Percentiles rank a stretch among this genome's conserved stretches.
These are phyloP conservation scores for Cyclocybe cylindracea DNA, from an alignment of 768 basidiomycete species.

Conservation along the genomic window DNA sequence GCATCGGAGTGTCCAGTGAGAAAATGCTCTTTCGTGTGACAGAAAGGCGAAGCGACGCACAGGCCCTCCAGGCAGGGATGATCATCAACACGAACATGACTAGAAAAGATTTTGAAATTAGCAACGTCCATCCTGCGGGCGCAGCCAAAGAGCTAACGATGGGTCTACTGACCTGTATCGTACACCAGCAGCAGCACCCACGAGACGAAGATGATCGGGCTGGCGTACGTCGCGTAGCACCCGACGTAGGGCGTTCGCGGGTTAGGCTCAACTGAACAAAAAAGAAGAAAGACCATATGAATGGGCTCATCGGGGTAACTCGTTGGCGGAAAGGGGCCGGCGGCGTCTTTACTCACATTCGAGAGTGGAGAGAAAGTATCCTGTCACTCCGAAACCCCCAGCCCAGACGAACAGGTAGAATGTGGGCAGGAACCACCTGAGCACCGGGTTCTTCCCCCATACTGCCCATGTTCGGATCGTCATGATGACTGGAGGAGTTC, in stretches of 20 bases:
- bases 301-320: neutral
- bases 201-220: constrained; percentile 18
- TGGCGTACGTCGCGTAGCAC: constrained; percentile 16
- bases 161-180: constrained; percentile 8
- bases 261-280: constrained; percentile 15
- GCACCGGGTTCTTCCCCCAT: constrained; percentile 11
- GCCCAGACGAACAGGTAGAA: constrained; percentile 6
- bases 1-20: neutral
- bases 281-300: neutral
- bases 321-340: neutral
- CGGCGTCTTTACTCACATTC: constrained; percentile 9
- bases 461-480: constrained; percentile 15
- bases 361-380: constrained; percentile 3
- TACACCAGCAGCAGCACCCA: constrained; percentile 16
- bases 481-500: constrained; percentile 8
- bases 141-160: neutral
- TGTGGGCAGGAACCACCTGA: constrained; percentile 5
- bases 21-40: no score
- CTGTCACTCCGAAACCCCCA: constrained; percentile 1
- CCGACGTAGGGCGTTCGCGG: constrained; percentile 15
- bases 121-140: neutral
- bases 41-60: constrained; percentile 3
- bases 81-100: constrained; percentile 17
- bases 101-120: neutral
- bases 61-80: constrained; percentile 15